phyloP scores from a whole-genome alignment of 1,284 basidiomycete species.

The Trichosporon faecale region DNA sequence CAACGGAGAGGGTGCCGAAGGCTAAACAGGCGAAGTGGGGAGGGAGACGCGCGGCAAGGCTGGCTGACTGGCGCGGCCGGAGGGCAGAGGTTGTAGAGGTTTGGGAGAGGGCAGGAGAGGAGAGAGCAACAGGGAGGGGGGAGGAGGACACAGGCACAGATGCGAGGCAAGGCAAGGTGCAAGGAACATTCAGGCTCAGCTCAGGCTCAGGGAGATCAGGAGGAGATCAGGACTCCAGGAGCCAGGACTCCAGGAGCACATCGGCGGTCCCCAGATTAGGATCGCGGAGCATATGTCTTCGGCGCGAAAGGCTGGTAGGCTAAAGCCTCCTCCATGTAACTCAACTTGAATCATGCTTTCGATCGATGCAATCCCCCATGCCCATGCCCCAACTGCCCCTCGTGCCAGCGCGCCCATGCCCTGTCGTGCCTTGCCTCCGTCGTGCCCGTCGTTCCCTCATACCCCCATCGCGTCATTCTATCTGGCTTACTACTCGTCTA shows the following conservation, averaged over 20 bases:
- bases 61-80: too few relatives aligned
- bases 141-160: neutral
- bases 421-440: neutral
- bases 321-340: neutral
- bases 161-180: neutral
- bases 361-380: neutral
- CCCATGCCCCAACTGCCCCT: neutral
- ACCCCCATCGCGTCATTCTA: slow-evolving; percentile 1
- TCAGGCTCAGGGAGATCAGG: slow-evolving; percentile 7
- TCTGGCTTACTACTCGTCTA: neutral
- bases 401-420: neutral
- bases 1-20: neutral
- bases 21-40: neutral
- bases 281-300: neutral
- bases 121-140: neutral
- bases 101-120: neutral
- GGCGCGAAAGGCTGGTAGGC: slow-evolving; percentile 8
- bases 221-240: neutral
- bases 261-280: slow-evolving; percentile 1
- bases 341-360: slow-evolving; percentile 8
- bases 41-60: neutral
- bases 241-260: neutral
- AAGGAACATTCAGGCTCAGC: slow-evolving; percentile 7
- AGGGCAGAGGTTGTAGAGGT: too few relatives aligned
- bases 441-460: neutral